Percentiles rank a stretch among this genome's conserved stretches.
Evolutionary conservation across 805 yeast genomes (phyloP).

Genomic region (Hemisphaericaspora nanyangensis): DNA sequence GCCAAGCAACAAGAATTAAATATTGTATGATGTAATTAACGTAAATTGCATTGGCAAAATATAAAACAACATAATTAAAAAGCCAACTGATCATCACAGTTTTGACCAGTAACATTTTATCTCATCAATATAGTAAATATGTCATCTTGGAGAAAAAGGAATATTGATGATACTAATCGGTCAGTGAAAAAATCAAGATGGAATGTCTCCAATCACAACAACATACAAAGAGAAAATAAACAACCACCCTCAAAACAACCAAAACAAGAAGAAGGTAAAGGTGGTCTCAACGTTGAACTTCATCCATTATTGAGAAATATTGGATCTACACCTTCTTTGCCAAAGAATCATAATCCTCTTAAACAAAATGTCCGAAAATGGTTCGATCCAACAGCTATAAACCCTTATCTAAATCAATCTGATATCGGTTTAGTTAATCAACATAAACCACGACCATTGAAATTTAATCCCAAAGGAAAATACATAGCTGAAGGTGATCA

Average conservation of each 20-base stretch:
- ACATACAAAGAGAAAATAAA: neutral
- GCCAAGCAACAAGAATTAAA: too few relatives aligned
- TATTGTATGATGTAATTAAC: too few relatives aligned
- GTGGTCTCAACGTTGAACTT: conserved; percentile 30
- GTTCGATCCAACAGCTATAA: conserved; percentile 33
- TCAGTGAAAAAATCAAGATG: neutral
- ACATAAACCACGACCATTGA: conserved; percentile 35
- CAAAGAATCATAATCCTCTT: conserved; percentile 26
- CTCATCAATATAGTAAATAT: too few relatives aligned
- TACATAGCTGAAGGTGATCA: conserved; percentile 52
- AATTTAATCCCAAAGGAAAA: conserved; percentile 62
- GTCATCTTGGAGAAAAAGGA: neutral
- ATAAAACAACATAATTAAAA: too few relatives aligned
- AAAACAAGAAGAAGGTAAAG: conserved; percentile 8
- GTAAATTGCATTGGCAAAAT: too few relatives aligned
- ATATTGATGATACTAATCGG: neutral
- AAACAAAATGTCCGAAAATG: conserved; percentile 21
- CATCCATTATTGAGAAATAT: conserved; percentile 36
- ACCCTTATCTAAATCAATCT: conserved; percentile 35
- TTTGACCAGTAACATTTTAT: too few relatives aligned
- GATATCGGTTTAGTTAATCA: neutral
- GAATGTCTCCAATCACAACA: neutral
- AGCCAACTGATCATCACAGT: too few relatives aligned
- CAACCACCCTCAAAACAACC: neutral
- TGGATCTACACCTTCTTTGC: conserved; percentile 21